Evolutionary conservation across 2,329 filamentous ascomycete genomes (phyloP).

Genomic region (Alternaria sp.): DNA sequence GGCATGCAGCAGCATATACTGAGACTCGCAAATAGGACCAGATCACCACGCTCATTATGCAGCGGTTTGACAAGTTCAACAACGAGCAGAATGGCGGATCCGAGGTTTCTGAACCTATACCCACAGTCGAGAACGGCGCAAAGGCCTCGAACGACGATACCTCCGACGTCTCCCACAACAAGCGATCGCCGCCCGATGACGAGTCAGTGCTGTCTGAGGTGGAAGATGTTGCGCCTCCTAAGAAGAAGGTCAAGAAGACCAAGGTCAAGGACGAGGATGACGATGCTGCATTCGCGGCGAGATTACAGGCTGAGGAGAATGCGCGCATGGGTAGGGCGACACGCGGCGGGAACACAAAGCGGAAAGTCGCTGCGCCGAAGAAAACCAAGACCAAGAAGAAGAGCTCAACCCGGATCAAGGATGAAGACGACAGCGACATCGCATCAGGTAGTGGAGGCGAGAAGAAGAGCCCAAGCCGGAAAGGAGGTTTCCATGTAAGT

Average conservation of each 20-base stretch:
- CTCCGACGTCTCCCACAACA: conserved; percentile 43
- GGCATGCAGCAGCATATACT: conserved; percentile 9
- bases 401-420: conserved; percentile 72
- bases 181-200: conserved; percentile 52
- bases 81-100: conserved; percentile 37
- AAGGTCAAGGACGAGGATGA: conserved; percentile 75
- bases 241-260: conserved; percentile 67
- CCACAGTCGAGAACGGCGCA: conserved; percentile 46
- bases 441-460: conserved; percentile 65
- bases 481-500: conserved; percentile 85
- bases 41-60: conserved; percentile 57
- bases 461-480: conserved; percentile 73
- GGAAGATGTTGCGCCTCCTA: conserved; percentile 50
- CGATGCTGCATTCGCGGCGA: conserved; percentile 85
- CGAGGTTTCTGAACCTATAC: conserved; percentile 48
- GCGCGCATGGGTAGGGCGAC: conserved; percentile 70
- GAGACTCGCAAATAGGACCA: conserved; percentile 44
- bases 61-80: conserved; percentile 58
- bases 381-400: conserved; percentile 72
- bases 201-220: conserved; percentile 53
- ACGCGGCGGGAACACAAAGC: conserved; percentile 69
- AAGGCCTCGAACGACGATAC: conserved; percentile 27
- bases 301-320: conserved; percentile 93
- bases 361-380: conserved; percentile 65
- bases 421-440: conserved; percentile 80